phyloP scores from a whole-genome alignment of 2,329 filamentous ascomycete species.

The Cladosporium sp. region DNA sequence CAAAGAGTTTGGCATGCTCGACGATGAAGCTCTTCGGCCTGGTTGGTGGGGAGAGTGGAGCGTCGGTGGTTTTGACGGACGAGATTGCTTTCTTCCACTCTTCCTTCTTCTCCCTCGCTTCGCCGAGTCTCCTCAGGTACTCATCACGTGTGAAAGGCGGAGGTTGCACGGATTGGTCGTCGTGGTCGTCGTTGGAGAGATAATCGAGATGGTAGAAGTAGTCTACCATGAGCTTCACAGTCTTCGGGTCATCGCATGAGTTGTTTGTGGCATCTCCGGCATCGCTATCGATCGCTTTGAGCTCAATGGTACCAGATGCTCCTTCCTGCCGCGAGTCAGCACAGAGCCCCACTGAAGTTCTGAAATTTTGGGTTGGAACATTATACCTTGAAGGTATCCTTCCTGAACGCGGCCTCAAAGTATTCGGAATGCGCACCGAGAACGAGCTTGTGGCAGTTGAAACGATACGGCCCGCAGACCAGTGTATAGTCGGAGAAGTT shows the following conservation, averaged over 20 bases:
- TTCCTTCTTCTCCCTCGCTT: too few species aligned
- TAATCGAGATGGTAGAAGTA: neutral
- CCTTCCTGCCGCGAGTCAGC: neutral
- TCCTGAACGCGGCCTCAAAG: constrained; percentile 24
- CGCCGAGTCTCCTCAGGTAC: too few species aligned
- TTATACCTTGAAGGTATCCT: neutral
- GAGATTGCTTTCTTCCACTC: too few species aligned
- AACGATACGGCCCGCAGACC: constrained; percentile 41
- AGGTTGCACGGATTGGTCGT: too few species aligned
- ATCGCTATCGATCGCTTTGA: neutral
- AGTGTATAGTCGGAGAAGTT: constrained; percentile 46
- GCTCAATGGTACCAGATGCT: neutral
- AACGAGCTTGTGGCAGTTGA: constrained; percentile 44
- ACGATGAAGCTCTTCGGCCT: constrained; percentile 27
- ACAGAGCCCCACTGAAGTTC: too few species aligned
- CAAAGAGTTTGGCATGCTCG: constrained; percentile 45
- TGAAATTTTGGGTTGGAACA: too few species aligned
- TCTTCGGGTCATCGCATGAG: neutral
- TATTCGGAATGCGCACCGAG: constrained; percentile 45
- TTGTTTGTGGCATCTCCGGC: neutral
- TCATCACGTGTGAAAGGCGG: neutral
- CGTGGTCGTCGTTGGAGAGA: too few species aligned
- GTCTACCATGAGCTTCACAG: neutral
- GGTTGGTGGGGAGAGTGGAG: neutral
- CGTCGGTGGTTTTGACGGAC: neutral